These are phyloP conservation scores for Tylopilus rubrobrunneus DNA, from an alignment of 768 basidiomycete species.

Conservation along the genomic window DNA sequence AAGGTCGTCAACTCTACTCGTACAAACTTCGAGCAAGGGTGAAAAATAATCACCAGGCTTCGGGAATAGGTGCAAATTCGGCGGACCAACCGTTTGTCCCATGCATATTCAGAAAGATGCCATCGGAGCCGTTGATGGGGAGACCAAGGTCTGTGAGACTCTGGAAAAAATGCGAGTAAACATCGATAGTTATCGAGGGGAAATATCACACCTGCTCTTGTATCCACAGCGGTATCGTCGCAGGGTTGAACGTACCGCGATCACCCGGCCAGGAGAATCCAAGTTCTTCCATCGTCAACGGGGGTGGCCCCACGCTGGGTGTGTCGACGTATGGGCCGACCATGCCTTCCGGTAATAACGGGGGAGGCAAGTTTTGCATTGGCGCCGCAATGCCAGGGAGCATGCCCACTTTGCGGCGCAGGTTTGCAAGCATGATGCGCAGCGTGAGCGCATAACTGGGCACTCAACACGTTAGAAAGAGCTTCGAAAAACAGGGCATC, in stretches of 20 bases:
- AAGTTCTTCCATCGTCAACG: slow-evolving; percentile 83
- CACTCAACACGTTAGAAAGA: slow-evolving; percentile 10
- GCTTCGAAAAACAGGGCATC: neutral
- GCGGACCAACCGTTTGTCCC: slow-evolving; percentile 72
- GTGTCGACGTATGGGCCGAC: slow-evolving; percentile 53
- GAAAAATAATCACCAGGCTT: slow-evolving; percentile 65
- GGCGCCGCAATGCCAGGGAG: slow-evolving; percentile 45
- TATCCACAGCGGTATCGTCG: slow-evolving; percentile 85
- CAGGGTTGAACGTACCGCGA: slow-evolving; percentile 67
- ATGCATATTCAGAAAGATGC: slow-evolving; percentile 77
- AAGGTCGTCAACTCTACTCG: slow-evolving; percentile 21
- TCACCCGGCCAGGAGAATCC: slow-evolving; percentile 72
- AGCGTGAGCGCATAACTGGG: slow-evolving; percentile 82
- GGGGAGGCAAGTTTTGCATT: slow-evolving; percentile 48
- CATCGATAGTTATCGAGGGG: neutral
- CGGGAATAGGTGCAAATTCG: slow-evolving; percentile 73
- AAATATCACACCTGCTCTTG: slow-evolving; percentile 72
- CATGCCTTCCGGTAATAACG: slow-evolving; percentile 54
- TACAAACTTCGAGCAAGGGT: slow-evolving; percentile 13
- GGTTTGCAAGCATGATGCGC: slow-evolving; percentile 89
- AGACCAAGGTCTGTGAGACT: slow-evolving; percentile 85
- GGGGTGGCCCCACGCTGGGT: slow-evolving; percentile 46
- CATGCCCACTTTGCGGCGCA: slow-evolving; percentile 83
- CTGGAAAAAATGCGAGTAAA: slow-evolving; percentile 37
- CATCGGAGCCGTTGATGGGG: slow-evolving; percentile 89